These are phyloP conservation scores for Leersia perrieri DNA, from an alignment of 176 grass and related monocot species.

Conservation along the genomic window DNA sequence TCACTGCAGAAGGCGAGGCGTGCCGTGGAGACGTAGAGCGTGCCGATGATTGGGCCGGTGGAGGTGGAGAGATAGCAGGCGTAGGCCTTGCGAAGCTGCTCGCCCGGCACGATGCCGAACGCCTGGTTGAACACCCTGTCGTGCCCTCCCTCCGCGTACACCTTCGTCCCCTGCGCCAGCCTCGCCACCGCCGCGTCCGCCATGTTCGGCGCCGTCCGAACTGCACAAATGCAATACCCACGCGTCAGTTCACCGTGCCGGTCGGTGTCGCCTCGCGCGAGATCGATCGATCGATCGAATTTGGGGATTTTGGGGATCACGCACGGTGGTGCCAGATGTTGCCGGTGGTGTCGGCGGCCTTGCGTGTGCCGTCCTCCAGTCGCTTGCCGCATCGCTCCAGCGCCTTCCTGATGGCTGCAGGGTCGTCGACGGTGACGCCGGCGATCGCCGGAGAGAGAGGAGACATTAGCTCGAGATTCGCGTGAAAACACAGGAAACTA, in stretches of 20 bases:
- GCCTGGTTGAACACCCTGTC: conserved; percentile 77
- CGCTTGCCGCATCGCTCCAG: conserved; percentile 58
- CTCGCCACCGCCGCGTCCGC: conserved; percentile 72
- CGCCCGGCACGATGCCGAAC: conserved; percentile 61
- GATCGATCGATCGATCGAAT: no score
- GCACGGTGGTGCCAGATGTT: conserved; percentile 75
- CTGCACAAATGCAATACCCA: no score
- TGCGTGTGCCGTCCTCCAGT: conserved; percentile 60
- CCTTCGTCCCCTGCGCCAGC: conserved; percentile 84
- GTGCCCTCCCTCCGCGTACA: conserved; percentile 81
- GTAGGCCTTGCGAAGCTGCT: conserved; percentile 82
- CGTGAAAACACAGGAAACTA: neutral
- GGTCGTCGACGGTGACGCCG: no score
- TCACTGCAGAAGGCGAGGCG: conserved; percentile 88
- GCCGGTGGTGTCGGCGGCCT: conserved; percentile 61
- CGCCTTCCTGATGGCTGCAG: conserved; percentile 44
- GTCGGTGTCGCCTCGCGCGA: no score
- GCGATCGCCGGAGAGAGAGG: neutral
- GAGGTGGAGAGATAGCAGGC: conserved; percentile 95
- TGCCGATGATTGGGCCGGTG: conserved; percentile 80
- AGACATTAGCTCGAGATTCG: neutral
- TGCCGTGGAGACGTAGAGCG: conserved; percentile 73
- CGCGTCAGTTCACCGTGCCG: no score
- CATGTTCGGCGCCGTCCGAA: conserved; percentile 70
- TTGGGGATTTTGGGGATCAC: neutral